Evolutionary conservation across 805 yeast species (phyloP), one percentile per base, ranked within the genome.

Genomic region (Candida patagonica): DNA sequence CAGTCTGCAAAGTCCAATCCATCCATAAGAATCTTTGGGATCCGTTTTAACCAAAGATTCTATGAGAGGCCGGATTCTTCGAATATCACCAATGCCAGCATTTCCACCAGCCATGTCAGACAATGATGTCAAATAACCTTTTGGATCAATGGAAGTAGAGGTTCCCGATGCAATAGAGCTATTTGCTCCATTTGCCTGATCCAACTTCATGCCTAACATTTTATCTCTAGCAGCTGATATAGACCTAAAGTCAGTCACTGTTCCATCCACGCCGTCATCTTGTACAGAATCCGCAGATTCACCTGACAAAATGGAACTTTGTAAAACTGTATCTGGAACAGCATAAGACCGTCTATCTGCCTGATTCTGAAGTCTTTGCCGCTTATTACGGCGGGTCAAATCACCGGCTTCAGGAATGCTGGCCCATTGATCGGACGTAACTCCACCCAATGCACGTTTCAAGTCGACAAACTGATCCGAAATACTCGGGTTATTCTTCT

Each of bases 371-470:
- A 29, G 13, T 40, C 95, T 64, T 36, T 71, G 63, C 41, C 97
- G 63, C 49, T 87, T 85, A 59, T 86, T 86, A 42, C 75, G 67
- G 52, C 77, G 71, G 0, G 98, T 92, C 52, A 84, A 65, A 58
- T 89, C 97, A 1, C 86, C 82, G 1, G 85, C 92, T 46, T 86
- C 95, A 0, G 97, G 97, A 3, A 89, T 54, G 44, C 66, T 70
- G 4, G 71, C 68, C 98, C 98, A 89, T 52, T 88, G 79, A 2
- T 74, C 81, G 16, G 66, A 72, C 3, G 82, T 66, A 0, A 89
- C 73, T 0, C 58, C 50, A 0, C 78, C 63, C 27, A 88, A 59
- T 1, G 69, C 74, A 21, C 78, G 61, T 53, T 88, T 87, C 44
- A 81, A 63, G 52, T 80, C 89, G 1, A 73, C 63, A 55, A 86